Conservation (phyloP, 495 filamentous ascomycete species). For the Aspergillus nidulans region DNA sequence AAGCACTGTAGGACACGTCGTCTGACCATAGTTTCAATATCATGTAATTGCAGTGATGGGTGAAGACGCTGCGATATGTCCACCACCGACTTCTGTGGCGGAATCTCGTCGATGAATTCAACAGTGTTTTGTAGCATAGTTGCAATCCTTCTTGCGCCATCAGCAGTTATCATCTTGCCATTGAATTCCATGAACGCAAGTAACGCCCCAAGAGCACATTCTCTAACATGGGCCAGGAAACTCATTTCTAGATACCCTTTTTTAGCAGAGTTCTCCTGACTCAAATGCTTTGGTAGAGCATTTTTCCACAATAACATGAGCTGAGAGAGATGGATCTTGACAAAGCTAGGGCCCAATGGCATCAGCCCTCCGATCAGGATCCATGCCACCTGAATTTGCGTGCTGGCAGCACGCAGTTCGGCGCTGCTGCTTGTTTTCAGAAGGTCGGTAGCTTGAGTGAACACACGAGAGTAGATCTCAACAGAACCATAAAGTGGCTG, state of each 20-base stretch:
- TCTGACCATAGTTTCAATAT: slow-evolving; percentile 89
- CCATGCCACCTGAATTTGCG: slow-evolving; percentile 97
- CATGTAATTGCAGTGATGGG: slow-evolving; percentile 83
- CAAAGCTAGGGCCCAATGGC: slow-evolving; percentile 95
- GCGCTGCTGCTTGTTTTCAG: slow-evolving; percentile 90
- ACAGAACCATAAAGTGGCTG: slow-evolving; percentile 93
- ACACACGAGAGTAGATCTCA: slow-evolving; percentile 86
- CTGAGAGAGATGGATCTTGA: slow-evolving; percentile 97
- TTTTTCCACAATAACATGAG: slow-evolving; percentile 97
- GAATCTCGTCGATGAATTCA: slow-evolving; percentile 77
- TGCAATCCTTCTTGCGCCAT: slow-evolving; percentile 90
- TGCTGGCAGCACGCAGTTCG: slow-evolving; percentile 85
- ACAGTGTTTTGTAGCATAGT: slow-evolving; percentile 95
- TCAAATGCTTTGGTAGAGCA: slow-evolving; percentile 87
- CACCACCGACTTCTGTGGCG: slow-evolving; percentile 79
- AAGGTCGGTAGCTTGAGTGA: slow-evolving; percentile 85
- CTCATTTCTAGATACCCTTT: slow-evolving; percentile 80
- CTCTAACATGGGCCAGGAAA: slow-evolving; percentile 89
- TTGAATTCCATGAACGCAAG: slow-evolving; percentile 94
- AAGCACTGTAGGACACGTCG: slow-evolving; percentile 93
- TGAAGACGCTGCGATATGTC: slow-evolving; percentile 82
- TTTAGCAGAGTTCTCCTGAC: slow-evolving; percentile 80
- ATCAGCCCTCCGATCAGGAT: slow-evolving; percentile 94
- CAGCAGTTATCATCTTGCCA: slow-evolving; percentile 81
- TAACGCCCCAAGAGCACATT: slow-evolving; percentile 90